Percentiles rank a stretch among this genome's conserved stretches.
These are phyloP conservation scores for Geotrichum bryndzae DNA, from an alignment of 1,139 yeast species.

Conservation along the genomic window DNA sequence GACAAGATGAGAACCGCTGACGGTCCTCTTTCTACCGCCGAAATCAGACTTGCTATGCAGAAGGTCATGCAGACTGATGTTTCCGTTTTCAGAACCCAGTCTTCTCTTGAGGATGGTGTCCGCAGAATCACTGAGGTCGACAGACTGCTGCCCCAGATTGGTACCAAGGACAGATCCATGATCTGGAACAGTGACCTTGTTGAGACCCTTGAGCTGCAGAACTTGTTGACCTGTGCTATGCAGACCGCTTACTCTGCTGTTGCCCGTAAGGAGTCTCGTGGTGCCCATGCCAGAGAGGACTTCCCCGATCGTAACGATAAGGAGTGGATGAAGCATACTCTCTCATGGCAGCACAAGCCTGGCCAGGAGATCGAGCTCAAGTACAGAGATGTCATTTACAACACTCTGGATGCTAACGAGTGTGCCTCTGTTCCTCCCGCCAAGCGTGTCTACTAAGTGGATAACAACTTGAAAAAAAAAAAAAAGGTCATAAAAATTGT, in stretches of 20 bases:
- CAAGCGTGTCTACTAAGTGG: conserved; percentile 72
- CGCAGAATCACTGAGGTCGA: conserved; percentile 71
- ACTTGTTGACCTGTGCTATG: conserved; percentile 93
- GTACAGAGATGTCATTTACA: conserved; percentile 80
- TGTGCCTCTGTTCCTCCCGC: conserved; percentile 97
- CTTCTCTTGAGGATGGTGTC: conserved; percentile 88
- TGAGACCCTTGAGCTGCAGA: conserved; percentile 93
- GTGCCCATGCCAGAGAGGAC: conserved; percentile 99
- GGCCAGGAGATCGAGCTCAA: conserved; percentile 71
- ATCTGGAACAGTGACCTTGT: conserved; percentile 97
- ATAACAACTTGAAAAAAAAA: background rate
- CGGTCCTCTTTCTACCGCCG: conserved; percentile 80
- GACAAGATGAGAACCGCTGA: conserved; percentile 80
- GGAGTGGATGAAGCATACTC: conserved; percentile 96
- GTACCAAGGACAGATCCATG: conserved; percentile 94
- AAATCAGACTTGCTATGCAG: conserved; percentile 89
- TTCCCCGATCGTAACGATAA: conserved; percentile 92
- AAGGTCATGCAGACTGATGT: conserved; percentile 94
- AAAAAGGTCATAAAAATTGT: background rate
- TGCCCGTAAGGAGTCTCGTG: conserved; percentile 95
- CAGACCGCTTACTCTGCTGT: conserved; percentile 95
- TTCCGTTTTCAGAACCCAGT: conserved; percentile 94
- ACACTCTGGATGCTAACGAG: conserved; percentile 84
- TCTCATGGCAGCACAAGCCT: conserved; percentile 76
- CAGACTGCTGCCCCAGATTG: conserved; percentile 61